phyloP scores from a whole-genome alignment of 768 basidiomycete species.

The Cyathus striatus region DNA sequence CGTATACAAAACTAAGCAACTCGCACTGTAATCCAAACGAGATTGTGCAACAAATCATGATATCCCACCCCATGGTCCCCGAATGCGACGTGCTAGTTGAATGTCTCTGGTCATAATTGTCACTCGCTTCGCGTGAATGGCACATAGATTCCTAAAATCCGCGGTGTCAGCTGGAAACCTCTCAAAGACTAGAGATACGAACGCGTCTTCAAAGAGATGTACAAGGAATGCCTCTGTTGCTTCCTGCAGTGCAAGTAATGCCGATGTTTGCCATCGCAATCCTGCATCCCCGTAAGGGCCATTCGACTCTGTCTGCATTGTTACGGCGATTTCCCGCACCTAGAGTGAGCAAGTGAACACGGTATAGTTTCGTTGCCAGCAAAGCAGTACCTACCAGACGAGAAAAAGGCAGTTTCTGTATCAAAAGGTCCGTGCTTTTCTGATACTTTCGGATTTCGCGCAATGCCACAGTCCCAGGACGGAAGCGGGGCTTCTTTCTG shows the following conservation, averaged over 20 bases:
- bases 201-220: constrained; percentile 98
- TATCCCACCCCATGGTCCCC: constrained; percentile 83
- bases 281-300: constrained; percentile 45
- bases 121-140: constrained; percentile 96
- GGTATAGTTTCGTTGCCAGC: not conserved
- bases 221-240: constrained; percentile 94
- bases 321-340: constrained; percentile 93
- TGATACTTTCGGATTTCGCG: constrained; percentile 94
- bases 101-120: constrained; percentile 98
- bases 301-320: constrained; percentile 79
- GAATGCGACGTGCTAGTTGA: constrained; percentile 91
- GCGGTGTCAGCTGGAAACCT: constrained; percentile 4
- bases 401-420: constrained; percentile 87
- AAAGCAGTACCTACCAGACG: constrained; percentile 62
- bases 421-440: constrained; percentile 83
- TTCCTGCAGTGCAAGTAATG: constrained; percentile 91
- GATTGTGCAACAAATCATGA: constrained; percentile 28
- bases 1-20: too few species aligned
- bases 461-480: constrained; percentile 87
- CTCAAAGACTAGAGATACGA: constrained; percentile 31
- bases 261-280: constrained; percentile 94
- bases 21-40: too few species aligned
- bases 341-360: constrained; percentile 21
- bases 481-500: constrained; percentile 66
- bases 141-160: constrained; percentile 77